Conservation (phyloP, 352 stramenopile genomes). For the Ophiocytium majus region DNA sequence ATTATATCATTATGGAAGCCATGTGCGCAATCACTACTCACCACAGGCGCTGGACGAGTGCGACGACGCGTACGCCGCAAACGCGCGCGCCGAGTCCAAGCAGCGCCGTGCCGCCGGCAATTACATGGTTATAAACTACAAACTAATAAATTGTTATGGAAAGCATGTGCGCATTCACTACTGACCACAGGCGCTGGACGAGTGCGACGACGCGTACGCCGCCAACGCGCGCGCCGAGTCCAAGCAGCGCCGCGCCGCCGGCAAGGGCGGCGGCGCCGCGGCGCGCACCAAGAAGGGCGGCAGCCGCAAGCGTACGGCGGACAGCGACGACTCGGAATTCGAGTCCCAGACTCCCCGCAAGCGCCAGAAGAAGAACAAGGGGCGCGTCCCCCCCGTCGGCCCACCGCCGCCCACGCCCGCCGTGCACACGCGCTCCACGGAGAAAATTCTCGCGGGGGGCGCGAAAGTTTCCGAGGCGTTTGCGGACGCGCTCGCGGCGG, state of each 20-base stretch:
- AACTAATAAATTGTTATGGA: too few species aligned
- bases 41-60: conserved; percentile 3
- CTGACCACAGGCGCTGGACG: conserved; percentile 10
- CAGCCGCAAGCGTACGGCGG: conserved; percentile 36
- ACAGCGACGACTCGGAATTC: conserved; percentile 60
- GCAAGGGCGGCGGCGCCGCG: conserved; percentile 5
- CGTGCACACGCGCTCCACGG: conserved; percentile 11
- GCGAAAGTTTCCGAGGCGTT: conserved; percentile 45
- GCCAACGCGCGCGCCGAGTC: neutral
- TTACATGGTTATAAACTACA: too few species aligned
- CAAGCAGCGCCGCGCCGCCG: conserved; percentile 24
- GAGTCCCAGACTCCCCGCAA: conserved; percentile 60
- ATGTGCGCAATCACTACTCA: too few species aligned
- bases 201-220: neutral
- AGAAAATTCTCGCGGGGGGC: conserved; percentile 21
- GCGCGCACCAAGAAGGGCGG: neutral
- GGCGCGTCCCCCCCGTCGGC: conserved; percentile 18
- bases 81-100: neutral
- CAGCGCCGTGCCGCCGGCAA: conserved; percentile 22
- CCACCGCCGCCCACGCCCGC: conserved; percentile 35
- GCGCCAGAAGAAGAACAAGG: conserved; percentile 53
- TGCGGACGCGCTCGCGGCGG: conserved; percentile 15
- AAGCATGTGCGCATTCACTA: too few species aligned
- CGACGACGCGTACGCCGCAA: conserved; percentile 19
- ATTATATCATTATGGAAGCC: too few species aligned